phyloP scores from a whole-genome alignment of 139 green algal genomes.

The Dunaliella sp. region DNA sequence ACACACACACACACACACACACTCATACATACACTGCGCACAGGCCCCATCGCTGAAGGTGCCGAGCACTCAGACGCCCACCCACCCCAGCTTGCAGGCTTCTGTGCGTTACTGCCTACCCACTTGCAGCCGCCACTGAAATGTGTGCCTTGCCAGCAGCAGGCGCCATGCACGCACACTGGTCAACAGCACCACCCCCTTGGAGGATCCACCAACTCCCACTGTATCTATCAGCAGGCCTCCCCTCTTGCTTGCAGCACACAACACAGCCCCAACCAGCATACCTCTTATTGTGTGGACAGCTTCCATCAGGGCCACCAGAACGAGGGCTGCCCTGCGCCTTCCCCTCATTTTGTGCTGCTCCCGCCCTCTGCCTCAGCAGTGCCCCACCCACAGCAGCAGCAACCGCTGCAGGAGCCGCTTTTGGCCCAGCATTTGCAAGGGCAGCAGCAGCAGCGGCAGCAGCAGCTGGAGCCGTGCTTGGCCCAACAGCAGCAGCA shows the following conservation, averaged over 20 bases:
- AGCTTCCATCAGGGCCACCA: too few species aligned
- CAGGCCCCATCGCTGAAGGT: slow-evolving; percentile 9
- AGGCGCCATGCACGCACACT: too few species aligned
- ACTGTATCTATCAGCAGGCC: too few species aligned
- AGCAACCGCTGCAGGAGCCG: not conserved
- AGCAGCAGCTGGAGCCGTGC: not conserved
- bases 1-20: not conserved
- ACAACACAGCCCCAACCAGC: not conserved
- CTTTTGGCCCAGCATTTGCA: slow-evolving; percentile 3
- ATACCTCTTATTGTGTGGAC: too few species aligned
- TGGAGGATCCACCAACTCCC: not conserved
- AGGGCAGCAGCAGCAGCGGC: slow-evolving; percentile 8
- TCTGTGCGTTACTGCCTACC: not conserved
- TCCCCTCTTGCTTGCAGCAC: not conserved
- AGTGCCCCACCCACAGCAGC: not conserved
- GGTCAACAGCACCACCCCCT: too few species aligned
- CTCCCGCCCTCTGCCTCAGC: too few species aligned
- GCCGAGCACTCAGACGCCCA: not conserved
- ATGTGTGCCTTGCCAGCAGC: not conserved
- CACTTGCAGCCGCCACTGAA: not conserved
- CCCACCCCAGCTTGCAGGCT: not conserved
- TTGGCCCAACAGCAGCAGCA: not conserved
- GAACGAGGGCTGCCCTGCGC: not conserved
- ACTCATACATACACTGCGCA: not conserved
- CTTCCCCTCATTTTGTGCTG: not conserved